Base-by-base conservation (phyloP, 805 yeast genomes). In the Wickerhamomyces tratensis region DNA sequence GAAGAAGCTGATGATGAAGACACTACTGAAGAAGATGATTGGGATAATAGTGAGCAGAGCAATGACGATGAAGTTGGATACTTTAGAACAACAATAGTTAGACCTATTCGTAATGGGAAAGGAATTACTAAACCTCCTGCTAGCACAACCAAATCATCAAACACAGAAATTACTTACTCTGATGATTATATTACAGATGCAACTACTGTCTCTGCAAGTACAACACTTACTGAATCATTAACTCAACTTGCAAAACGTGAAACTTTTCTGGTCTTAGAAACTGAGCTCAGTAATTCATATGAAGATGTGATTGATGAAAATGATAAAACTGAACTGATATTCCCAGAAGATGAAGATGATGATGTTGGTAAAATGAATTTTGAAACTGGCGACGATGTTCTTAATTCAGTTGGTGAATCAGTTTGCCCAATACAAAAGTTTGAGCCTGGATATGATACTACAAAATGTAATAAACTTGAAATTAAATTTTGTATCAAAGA, bases 401-500 rank as follows among this genome's bases (percentile, higher is more conserved):
- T 20, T 20, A 4, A 20, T 20, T 20, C 20, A 20, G 20, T 50
- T 29, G 50, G 48, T 29, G 47, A 46, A 35, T 47, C 47, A 2
- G 33, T 50, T 8, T 54, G 57, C 38, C 38, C 46, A 15, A 37
- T 54, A 5, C 46, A 46, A 12, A 49, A 47, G 33, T 53, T 50
- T 39, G 38, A 33, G 1, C 58, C 58, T n/a, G 49, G 50, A 1
- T 54, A 46, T 37, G 53, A 51, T 34, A 45, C 50, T 0, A 44
- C 50, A 2, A 40, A 42, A 1, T 54, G 58, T 43, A 54, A 53
- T 13, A 42, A 41, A 12, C 31, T 35, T 8, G 53, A 49, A 30
- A 51, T 54, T 7, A 53, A 51, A 29, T 33, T 27, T 4, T 54
- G 58, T 38, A 48, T 54, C 38, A 50, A 52, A 35, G 53, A 52